A percentile compares a stretch with the other conserved stretches of the same genome.
Evolutionary conservation across 768 basidiomycete genomes (phyloP).

Genomic region (Boletus vermiculosoides): DNA sequence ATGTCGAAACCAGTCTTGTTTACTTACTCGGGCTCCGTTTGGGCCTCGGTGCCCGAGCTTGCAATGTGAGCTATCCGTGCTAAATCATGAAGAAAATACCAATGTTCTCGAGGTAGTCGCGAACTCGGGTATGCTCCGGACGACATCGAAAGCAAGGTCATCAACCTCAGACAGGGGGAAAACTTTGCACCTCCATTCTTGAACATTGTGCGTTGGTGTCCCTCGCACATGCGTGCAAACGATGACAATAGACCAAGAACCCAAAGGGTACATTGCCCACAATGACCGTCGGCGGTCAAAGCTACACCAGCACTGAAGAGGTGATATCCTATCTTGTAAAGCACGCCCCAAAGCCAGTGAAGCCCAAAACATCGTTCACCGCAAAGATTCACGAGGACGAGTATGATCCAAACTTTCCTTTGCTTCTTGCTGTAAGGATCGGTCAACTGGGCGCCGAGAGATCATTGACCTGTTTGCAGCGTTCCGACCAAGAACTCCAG

Average conservation of each 20-base stretch:
- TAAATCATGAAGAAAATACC: too few species aligned
- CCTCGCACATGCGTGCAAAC: background rate
- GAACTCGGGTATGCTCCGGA: slow-evolving; percentile 44
- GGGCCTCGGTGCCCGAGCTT: slow-evolving; percentile 41
- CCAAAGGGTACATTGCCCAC: slow-evolving; percentile 45
- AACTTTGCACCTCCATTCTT: slow-evolving; percentile 50
- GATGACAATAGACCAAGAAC: slow-evolving; percentile 34
- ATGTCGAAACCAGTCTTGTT: slow-evolving; percentile 34
- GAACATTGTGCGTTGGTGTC: slow-evolving; percentile 32
- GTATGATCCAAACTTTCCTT: slow-evolving; percentile 53
- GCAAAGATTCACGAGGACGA: slow-evolving; percentile 43
- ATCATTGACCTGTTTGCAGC: slow-evolving; percentile 25
- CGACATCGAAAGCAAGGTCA: slow-evolving; percentile 35
- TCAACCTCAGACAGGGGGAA: slow-evolving; percentile 46
- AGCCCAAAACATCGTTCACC: slow-evolving; percentile 37
- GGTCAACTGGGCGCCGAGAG: background rate
- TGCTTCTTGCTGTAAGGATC: slow-evolving; percentile 39
- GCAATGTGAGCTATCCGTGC: slow-evolving; percentile 36
- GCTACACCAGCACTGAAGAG: slow-evolving; percentile 40
- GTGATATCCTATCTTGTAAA: slow-evolving; percentile 43
- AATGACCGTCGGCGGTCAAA: slow-evolving; percentile 35
- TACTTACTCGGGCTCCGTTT: slow-evolving; percentile 38
- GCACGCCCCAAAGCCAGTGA: slow-evolving; percentile 37
- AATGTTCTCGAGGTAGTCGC: slow-evolving; percentile 26
- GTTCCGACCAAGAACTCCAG: slow-evolving; percentile 47